Conservation (phyloP, 2,329 filamentous ascomycete genomes). For the Fusarium buxicola region DNA sequence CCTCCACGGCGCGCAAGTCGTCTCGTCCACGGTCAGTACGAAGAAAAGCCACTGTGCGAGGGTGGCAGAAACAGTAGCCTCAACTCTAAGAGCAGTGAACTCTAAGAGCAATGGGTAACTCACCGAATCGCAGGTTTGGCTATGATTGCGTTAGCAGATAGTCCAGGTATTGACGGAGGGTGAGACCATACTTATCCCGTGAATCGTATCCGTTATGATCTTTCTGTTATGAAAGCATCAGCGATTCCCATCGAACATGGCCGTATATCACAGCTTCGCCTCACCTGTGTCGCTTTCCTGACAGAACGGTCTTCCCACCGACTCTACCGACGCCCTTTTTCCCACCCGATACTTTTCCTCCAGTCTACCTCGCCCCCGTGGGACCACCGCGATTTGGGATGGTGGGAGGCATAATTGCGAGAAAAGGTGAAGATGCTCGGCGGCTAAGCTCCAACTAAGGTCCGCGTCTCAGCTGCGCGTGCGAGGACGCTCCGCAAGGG, state of each 20-base stretch:
- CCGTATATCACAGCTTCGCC: background rate
- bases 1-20: constrained; percentile 81
- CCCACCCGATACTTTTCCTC: background rate
- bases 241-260: background rate
- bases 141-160: constrained; percentile 41
- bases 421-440: background rate
- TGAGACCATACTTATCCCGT: constrained; percentile 62
- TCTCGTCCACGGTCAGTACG: constrained; percentile 54
- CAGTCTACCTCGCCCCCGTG: constrained; percentile 15
- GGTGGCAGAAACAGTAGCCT: background rate
- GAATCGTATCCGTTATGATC: constrained; percentile 59
- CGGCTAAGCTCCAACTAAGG: too few relatives aligned
- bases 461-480: too few relatives aligned
- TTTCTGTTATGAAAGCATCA: constrained; percentile 55
- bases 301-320: constrained; percentile 39
- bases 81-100: background rate
- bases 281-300: constrained; percentile 45
- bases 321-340: constrained; percentile 16
- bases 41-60: background rate
- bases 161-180: background rate
- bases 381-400: constrained; percentile 49
- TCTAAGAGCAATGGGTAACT: constrained; percentile 7
- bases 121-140: constrained; percentile 68
- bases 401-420: constrained; percentile 43
- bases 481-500: too few relatives aligned